Conservation (phyloP, 1,284 basidiomycete genomes). For the Ganoderma sp. region DNA sequence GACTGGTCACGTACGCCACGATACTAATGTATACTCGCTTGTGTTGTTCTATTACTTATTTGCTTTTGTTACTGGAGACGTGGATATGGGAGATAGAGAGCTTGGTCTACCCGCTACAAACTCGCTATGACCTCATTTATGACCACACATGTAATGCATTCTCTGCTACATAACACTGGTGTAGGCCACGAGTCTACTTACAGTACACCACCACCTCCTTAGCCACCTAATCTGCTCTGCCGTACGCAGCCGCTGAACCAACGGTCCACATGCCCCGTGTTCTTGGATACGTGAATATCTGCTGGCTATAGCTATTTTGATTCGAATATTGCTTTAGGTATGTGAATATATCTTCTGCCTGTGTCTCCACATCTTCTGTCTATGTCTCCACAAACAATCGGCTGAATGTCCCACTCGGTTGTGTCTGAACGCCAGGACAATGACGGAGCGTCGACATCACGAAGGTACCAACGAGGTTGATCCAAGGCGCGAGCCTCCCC, state of each 20-base stretch:
- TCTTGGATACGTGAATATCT: neutral
- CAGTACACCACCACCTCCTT: neutral
- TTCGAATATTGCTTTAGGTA: too few relatives aligned
- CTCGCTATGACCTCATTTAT: conserved; percentile 10
- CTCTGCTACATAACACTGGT: neutral
- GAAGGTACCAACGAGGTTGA: conserved; percentile 7
- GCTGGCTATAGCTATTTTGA: neutral
- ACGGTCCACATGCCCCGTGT: neutral
- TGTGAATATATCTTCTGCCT: neutral
- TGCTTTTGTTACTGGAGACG: neutral
- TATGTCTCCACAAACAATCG: neutral
- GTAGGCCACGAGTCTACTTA: neutral
- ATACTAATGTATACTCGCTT: conserved; percentile 2
- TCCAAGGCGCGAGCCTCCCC: neutral
- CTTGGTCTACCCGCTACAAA: neutral
- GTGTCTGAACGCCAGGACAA: neutral
- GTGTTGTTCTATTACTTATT: neutral
- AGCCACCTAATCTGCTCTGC: neutral
- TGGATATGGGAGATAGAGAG: neutral
- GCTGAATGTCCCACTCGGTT: neutral
- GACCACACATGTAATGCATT: conserved; percentile 8
- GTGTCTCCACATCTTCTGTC: neutral
- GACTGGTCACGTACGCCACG: neutral
- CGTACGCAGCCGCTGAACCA: neutral
- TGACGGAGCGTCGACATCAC: conserved; percentile 25